These are phyloP conservation scores for Phytophthora parvispora DNA, from an alignment of 352 stramenopile species.

Conservation along the genomic window DNA sequence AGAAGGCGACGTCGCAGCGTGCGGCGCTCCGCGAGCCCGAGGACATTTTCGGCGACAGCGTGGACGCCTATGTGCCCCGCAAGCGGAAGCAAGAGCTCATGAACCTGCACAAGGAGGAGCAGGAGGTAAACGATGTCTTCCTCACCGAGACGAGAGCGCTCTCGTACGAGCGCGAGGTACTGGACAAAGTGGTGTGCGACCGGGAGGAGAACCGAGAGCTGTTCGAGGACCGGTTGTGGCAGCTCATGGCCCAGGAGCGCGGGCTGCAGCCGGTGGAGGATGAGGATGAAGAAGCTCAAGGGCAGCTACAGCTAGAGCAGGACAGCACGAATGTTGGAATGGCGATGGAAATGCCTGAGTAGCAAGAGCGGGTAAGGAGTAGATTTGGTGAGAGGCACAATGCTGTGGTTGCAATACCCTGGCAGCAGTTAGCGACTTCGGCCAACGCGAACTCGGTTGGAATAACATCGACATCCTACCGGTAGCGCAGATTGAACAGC, in stretches of 20 bases:
- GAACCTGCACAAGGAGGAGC: slow-evolving; percentile 60
- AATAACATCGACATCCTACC: too few relatives aligned
- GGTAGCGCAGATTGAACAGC: too few relatives aligned
- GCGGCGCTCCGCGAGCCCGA: slow-evolving; percentile 46
- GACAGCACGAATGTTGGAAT: too few relatives aligned
- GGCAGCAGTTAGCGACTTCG: too few relatives aligned
- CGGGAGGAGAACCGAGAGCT: slow-evolving; percentile 49
- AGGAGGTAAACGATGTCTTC: slow-evolving; percentile 47
- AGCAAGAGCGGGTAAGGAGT: too few relatives aligned
- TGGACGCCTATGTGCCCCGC: slow-evolving; percentile 62
- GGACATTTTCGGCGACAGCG: slow-evolving; percentile 50
- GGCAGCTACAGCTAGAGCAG: not conserved
- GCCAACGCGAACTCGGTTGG: too few relatives aligned
- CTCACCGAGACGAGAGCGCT: slow-evolving; percentile 44
- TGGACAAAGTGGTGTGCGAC: slow-evolving; percentile 66
- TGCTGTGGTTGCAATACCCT: too few relatives aligned
- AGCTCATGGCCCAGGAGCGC: slow-evolving; percentile 16
- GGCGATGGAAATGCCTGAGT: too few relatives aligned
- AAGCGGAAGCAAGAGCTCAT: slow-evolving; percentile 48
- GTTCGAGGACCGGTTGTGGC: slow-evolving; percentile 42
- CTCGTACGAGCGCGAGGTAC: slow-evolving; percentile 58
- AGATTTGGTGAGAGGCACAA: too few relatives aligned
- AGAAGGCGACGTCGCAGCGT: slow-evolving; percentile 35
- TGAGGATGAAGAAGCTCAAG: not conserved
- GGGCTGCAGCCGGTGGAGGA: slow-evolving; percentile 15